Evolutionary conservation across 805 yeast genomes (phyloP), one percentile per base, ranked within the genome.

Genomic region (Pichia eremophila): DNA sequence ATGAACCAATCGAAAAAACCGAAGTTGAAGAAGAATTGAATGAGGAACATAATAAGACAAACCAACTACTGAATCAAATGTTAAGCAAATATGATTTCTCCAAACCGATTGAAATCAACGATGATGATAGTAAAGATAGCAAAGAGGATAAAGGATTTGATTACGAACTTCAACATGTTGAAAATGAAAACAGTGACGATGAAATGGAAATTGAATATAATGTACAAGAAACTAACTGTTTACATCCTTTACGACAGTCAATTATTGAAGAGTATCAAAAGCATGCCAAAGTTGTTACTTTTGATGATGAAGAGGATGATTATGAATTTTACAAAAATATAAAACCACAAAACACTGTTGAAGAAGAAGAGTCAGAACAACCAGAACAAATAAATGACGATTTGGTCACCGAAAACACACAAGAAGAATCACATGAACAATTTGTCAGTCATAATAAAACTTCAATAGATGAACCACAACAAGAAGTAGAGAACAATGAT

Each of bases 81-180:
- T 62, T 83, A 44, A 66, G 61, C 0, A 67, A 61, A 8, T 75
- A 70, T 51, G 75, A 81, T 55, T 78, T 78, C 51, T 80, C 78
- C 41, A 72, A 71, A 54, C 77, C 80, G 4, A 49, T 74, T 18
- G 9, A 9, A 34, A 14, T 34, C 3, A 6, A 34, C 15, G 72
- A 65, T 1, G 56, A 72, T 17, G 64, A 65, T 22, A 75, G 66
- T 10, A 66, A 70, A 22, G 25, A 22, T 22, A 22, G 25, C 25
- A 22, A 22, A 22, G 25, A 22, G 5, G 74, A 71, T 44, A 69
- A 12, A 5, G 56, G 46, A 2, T 46, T 47, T 12, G 58, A 56
- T 37, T 57, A 72, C 45, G 85, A 77, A 55, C 68, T 71, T 52
- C 73, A 40, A 3, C 29, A 41, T 40, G 28, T 43, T 17, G 56